Percentiles rank a stretch among this genome's conserved stretches.
These are phyloP conservation scores for Penicillium sp. DNA, from an alignment of 2,329 filamentous ascomycete genomes.

Conservation along the genomic window DNA sequence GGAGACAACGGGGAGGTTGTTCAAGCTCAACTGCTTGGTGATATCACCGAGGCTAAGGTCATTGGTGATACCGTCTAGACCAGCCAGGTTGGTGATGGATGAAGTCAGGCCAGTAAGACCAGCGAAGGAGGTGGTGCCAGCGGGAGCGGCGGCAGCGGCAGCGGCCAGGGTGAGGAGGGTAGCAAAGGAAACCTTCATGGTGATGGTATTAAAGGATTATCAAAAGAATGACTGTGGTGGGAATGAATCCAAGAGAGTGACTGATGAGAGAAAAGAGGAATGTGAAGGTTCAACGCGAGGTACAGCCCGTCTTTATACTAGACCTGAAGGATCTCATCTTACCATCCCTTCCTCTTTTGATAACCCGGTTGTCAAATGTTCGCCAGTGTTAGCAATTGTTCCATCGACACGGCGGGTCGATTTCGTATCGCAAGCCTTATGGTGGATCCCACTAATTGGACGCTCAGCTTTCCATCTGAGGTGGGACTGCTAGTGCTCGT, in stretches of 20 bases:
- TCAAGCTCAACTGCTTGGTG: conserved; percentile 24
- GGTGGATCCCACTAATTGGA: not conserved
- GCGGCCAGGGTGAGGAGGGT: conserved; percentile 46
- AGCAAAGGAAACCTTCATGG: conserved; percentile 22
- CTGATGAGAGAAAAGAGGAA: conserved; percentile 11
- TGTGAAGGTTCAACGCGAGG: conserved; percentile 12
- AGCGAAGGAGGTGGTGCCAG: conserved; percentile 9
- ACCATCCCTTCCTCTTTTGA: not conserved
- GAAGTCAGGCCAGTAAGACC: conserved; percentile 14
- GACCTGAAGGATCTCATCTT: conserved; percentile 3
- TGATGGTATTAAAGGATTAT: conserved; percentile 18
- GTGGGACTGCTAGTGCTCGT: conserved; percentile 14
- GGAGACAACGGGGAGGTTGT: conserved; percentile 23
- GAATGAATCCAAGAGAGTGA: conserved; percentile 25
- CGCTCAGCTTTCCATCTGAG: not conserved
- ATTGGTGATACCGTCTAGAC: conserved; percentile 18
- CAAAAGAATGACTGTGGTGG: conserved; percentile 25
- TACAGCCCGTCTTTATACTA: conserved; percentile 22
- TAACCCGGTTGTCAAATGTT: not conserved
- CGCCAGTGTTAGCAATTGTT: conserved; percentile 2
- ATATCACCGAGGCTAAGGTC: conserved; percentile 28
- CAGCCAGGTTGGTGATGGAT: conserved; percentile 17
- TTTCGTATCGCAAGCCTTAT: conserved; percentile 1
- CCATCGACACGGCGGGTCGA: conserved; percentile 15
- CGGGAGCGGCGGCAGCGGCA: conserved; percentile 30